Base-by-base conservation (phyloP, 2,329 filamentous ascomycete genomes). In the Annulohypoxylon truncatum region DNA sequence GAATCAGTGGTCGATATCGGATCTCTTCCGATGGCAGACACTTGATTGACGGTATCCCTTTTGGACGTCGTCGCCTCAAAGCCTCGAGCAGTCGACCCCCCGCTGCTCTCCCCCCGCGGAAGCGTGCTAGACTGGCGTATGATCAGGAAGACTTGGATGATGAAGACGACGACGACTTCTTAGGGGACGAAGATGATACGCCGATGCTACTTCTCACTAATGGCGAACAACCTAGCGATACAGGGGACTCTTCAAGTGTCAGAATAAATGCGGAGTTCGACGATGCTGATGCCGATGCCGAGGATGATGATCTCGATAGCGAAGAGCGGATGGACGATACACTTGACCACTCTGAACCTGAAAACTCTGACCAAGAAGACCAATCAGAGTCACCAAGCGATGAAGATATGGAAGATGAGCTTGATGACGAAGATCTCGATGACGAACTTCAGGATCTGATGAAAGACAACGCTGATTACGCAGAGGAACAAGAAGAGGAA, bases 21-120 rank as follows among this genome's bases (percentile, higher is more conserved):
- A 96, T 97, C 56, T 89, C 91, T 0, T 74, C 81, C 1, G 91
- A 93, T 77, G 94, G 95, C 3, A 90, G 85, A 70, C 94, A 94
- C 75, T 83, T 97, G 4, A 85, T 96, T 9, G 95, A 98, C 76
- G 94, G 95, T 2, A 83, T 97, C 18, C 87, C 93, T 0, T 97
- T 95, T 76, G 94, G 95, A 2, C 87, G 90, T 64, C 89, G 91
- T 0, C 89, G 89, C 74, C 80, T 95, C 7, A 87, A 86, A 72
- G 74, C 80, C 1, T 83, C 85, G 0, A 82, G 83, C 6, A 84
- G 84, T 61, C 86, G 93, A 48, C 93, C 93, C 0, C 77, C 85
- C 0, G 81, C 96, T 38, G 81, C 84, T 10, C 92, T 96, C 13
- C 92, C 92, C 0, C 90, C 93, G 0, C 85, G 90, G 67, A 96